Conservation (phyloP, 768 basidiomycete species). For the Floccularia luteovirens region DNA sequence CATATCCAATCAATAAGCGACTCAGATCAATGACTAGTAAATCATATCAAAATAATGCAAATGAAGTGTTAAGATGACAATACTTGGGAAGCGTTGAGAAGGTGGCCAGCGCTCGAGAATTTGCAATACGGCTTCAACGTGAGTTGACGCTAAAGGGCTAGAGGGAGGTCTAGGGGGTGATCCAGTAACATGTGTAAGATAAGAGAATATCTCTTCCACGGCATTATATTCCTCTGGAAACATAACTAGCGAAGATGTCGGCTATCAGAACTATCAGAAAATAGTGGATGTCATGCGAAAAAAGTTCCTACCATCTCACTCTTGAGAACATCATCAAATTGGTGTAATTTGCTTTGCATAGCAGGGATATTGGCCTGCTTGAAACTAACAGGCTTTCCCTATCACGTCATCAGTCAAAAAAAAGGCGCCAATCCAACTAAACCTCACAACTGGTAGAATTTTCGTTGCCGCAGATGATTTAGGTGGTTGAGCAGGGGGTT, state of each 20-base stretch:
- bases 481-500: constrained; percentile 23
- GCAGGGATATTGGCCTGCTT: constrained; percentile 75
- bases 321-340: constrained; percentile 63
- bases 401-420: constrained; percentile 1
- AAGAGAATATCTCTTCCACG: constrained; percentile 57
- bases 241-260: constrained; percentile 65
- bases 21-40: constrained; percentile 75
- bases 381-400: constrained; percentile 70
- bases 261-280: constrained; percentile 27
- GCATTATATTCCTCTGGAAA: constrained; percentile 51
- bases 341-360: constrained; percentile 71
- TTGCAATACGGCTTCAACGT: constrained; percentile 55
- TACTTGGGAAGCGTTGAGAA: constrained; percentile 67
- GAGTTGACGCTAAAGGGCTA: constrained; percentile 29
- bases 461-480: constrained; percentile 23
- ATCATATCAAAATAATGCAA: background rate
- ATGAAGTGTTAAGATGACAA: constrained; percentile 4
- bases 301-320: constrained; percentile 56
- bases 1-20: constrained; percentile 65
- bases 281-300: background rate
- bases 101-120: constrained; percentile 72
- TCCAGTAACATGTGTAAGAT: constrained; percentile 43
- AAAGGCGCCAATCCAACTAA: background rate
- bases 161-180: constrained; percentile 22
- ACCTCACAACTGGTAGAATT: constrained; percentile 45